phyloP scores from a whole-genome alignment of 1,139 yeast genomes.

The Candida smagusa region DNA sequence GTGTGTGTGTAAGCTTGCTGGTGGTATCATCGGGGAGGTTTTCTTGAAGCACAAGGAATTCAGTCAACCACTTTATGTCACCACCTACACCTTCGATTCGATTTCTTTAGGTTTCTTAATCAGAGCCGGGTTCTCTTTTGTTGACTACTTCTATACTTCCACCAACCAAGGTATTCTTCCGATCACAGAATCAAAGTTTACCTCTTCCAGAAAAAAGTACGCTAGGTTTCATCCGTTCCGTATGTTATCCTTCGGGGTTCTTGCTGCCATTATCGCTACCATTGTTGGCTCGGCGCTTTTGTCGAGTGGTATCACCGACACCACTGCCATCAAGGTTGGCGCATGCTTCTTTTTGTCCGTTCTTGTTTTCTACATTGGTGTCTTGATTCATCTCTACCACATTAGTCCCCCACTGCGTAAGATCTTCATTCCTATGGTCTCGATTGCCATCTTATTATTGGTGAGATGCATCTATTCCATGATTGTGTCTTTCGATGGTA shows the following conservation, averaged over 20 bases:
- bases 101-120: constrained; percentile 17
- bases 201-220: neutral
- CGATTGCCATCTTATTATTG: constrained; percentile 6
- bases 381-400: constrained; percentile 11
- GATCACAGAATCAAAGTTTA: neutral
- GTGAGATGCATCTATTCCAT: constrained; percentile 16
- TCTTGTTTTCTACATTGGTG: constrained; percentile 5
- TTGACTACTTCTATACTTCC: constrained; percentile 8
- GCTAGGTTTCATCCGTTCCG: constrained; percentile 9
- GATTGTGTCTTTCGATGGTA: constrained; percentile 14
- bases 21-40: constrained; percentile 16
- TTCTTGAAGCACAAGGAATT: constrained; percentile 8
- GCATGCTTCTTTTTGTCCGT: constrained; percentile 15
- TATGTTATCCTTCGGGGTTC: constrained; percentile 11
- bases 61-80: constrained; percentile 12
- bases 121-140: constrained; percentile 12
- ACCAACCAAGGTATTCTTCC: neutral
- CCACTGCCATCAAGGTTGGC: constrained; percentile 10
- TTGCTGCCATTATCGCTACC: constrained; percentile 13
- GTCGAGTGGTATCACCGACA: constrained; percentile 1
- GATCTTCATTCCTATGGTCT: neutral
- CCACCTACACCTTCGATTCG: constrained; percentile 18
- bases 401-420: constrained; percentile 8
- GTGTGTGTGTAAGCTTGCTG: constrained; percentile 17
- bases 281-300: constrained; percentile 11